Evolutionary conservation across 495 filamentous ascomycete genomes (phyloP).

Genomic region (Trichoderma reesei): DNA sequence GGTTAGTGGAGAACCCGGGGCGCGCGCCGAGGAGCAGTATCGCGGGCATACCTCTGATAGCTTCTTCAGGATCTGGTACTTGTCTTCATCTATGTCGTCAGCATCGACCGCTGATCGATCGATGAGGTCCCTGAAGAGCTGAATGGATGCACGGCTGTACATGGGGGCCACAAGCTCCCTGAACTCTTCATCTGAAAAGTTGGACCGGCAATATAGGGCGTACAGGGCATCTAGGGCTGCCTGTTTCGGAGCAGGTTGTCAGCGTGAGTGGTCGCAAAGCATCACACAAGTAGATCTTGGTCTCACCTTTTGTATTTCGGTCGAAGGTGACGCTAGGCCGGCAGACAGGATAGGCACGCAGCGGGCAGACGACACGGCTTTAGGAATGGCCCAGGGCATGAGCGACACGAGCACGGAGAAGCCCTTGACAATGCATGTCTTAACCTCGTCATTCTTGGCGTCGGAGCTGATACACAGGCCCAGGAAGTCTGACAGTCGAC

Average conservation of each 20-base stretch:
- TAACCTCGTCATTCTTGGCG: constrained; percentile 51
- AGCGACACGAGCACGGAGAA: constrained; percentile 66
- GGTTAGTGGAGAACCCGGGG: constrained; percentile 14
- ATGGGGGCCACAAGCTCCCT: constrained; percentile 67
- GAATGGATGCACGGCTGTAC: constrained; percentile 59
- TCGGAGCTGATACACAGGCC: constrained; percentile 60
- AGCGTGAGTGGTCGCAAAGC: constrained; percentile 19
- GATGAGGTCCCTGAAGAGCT: constrained; percentile 64
- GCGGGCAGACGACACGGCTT: constrained; percentile 59
- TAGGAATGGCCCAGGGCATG: constrained; percentile 75
- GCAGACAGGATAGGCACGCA: constrained; percentile 64
- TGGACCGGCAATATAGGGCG: constrained; percentile 64
- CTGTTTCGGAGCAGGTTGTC: constrained; percentile 32
- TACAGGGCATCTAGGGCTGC: constrained; percentile 77
- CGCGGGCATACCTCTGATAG: constrained; percentile 64
- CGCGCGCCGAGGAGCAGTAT: neutral
- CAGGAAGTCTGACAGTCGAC: constrained; percentile 64
- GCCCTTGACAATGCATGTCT: constrained; percentile 60
- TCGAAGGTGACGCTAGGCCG: constrained; percentile 61
- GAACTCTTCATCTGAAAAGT: constrained; percentile 71
- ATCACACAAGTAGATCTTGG: neutral
- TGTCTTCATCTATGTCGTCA: constrained; percentile 75
- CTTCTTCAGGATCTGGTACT: constrained; percentile 86
- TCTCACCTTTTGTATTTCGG: constrained; percentile 64
- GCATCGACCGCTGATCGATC: constrained; percentile 75